phyloP scores from a whole-genome alignment of 1,284 basidiomycete genomes.

The Tilletia indica region DNA sequence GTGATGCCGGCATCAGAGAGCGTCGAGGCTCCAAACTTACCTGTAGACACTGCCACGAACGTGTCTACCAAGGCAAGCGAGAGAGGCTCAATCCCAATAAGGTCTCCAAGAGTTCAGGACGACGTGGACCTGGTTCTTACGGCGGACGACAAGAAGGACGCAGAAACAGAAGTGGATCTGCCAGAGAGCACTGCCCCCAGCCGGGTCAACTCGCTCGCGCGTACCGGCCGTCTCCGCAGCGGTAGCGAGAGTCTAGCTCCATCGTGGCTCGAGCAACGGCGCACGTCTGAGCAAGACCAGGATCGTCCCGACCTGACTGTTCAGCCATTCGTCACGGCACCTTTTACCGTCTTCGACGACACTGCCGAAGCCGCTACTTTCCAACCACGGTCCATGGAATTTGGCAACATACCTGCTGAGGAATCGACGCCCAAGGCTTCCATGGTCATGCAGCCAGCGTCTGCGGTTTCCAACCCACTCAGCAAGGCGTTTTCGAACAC shows the following conservation, averaged over 20 bases:
- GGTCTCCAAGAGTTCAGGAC: slow-evolving; percentile 14
- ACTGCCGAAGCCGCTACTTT: neutral
- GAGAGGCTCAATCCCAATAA: neutral
- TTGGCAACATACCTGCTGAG: neutral
- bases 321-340: slow-evolving; percentile 9
- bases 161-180: neutral
- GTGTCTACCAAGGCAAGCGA: neutral
- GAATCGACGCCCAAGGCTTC: neutral
- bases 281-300: neutral
- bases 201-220: neutral
- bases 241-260: slow-evolving; percentile 11
- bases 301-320: neutral
- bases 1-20: neutral
- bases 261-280: slow-evolving; percentile 4
- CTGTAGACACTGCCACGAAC: neutral
- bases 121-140: slow-evolving; percentile 8
- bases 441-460: neutral
- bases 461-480: slow-evolving; percentile 60
- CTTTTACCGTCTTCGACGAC: slow-evolving; percentile 3
- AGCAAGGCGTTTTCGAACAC: slow-evolving; percentile 77
- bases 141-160: neutral
- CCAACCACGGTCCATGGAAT: neutral
- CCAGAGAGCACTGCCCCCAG: neutral
- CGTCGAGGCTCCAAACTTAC: neutral
- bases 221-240: neutral